Evolutionary conservation across 176 grass and related monocot species (phyloP).

Genomic region (Oropetium thomaeum): DNA sequence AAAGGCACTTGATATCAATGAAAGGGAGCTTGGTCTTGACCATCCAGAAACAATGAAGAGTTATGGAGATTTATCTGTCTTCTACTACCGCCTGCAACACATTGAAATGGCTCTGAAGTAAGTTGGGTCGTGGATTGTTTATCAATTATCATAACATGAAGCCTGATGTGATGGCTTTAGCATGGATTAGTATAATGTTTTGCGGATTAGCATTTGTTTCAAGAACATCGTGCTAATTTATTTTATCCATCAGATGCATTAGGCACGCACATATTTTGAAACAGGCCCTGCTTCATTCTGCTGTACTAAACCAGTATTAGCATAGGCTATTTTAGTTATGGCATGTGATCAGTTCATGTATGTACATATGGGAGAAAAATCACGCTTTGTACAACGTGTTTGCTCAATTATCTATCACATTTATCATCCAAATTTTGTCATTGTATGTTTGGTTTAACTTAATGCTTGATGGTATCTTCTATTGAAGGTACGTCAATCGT

Average conservation of each 20-base stretch:
- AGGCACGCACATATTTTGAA: not conserved
- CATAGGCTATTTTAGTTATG: constrained; percentile 15
- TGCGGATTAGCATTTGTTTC: not conserved
- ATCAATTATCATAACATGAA: constrained; percentile 27
- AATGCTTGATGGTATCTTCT: constrained; percentile 26
- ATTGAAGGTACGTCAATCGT: constrained; percentile 91
- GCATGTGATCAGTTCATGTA: not conserved
- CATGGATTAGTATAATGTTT: not conserved
- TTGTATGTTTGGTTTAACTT: constrained; percentile 5
- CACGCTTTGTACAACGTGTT: not conserved
- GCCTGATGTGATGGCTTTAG: not conserved
- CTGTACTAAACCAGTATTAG: not conserved
- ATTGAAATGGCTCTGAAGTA: constrained; percentile 99
- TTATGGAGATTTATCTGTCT: constrained; percentile 98
- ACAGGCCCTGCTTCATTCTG: constrained; percentile 7
- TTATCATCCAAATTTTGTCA: constrained; percentile 8
- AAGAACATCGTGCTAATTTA: not conserved
- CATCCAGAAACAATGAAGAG: constrained; percentile 99
- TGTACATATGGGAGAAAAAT: constrained; percentile 2
- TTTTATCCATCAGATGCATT: constrained; percentile 12
- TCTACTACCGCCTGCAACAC: constrained; percentile 99
- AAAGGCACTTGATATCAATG: constrained; percentile 97
- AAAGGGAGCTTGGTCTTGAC: constrained; percentile 96
- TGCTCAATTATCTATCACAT: constrained; percentile 7
- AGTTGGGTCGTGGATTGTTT: constrained; percentile 36